A percentile compares a stretch with the other conserved stretches of the same genome.
Evolutionary conservation across 768 basidiomycete species (phyloP).

Genomic region (Calocera cornea): DNA sequence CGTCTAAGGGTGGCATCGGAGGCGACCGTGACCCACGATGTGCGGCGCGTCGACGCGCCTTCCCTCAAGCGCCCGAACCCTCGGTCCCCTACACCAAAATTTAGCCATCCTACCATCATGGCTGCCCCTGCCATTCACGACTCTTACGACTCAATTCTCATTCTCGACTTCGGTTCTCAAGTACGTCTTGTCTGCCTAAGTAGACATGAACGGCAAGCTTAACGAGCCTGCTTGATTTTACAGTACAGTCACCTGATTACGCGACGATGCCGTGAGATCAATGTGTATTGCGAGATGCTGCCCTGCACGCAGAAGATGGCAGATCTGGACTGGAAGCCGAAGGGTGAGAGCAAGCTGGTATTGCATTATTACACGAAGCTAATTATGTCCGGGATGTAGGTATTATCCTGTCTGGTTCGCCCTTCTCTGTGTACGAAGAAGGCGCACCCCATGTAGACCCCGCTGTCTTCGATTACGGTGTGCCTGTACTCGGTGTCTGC

Average conservation of each 20-base stretch:
- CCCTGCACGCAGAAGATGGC: constrained; percentile 86
- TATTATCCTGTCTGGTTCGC: constrained; percentile 93
- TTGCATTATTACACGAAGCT: not conserved
- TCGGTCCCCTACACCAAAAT: not conserved
- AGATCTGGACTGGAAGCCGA: constrained; percentile 85
- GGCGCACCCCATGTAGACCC: constrained; percentile 92
- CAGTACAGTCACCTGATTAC: constrained; percentile 98
- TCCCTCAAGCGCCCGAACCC: not conserved
- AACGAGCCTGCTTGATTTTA: constrained; percentile 10
- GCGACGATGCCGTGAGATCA: constrained; percentile 89
- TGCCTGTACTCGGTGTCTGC: constrained; percentile 92
- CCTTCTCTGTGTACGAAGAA: constrained; percentile 91
- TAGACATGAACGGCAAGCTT: not conserved
- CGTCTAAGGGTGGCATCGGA: too few species aligned
- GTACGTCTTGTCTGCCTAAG: constrained; percentile 29
- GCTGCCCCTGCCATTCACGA: constrained; percentile 63
- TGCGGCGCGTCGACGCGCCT: not conserved
- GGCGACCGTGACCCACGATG: not conserved
- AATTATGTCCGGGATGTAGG: constrained; percentile 33
- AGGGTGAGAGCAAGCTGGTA: constrained; percentile 42
- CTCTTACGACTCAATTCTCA: constrained; percentile 89
- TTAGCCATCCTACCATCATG: not conserved
- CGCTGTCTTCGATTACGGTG: constrained; percentile 69
- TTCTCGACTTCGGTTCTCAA: constrained; percentile 95
- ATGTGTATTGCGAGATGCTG: constrained; percentile 94